A percentile compares a stretch with the other conserved stretches of the same genome.
Conservation (phyloP, 208 protist species). For the Crithidia sp. region DNA sequence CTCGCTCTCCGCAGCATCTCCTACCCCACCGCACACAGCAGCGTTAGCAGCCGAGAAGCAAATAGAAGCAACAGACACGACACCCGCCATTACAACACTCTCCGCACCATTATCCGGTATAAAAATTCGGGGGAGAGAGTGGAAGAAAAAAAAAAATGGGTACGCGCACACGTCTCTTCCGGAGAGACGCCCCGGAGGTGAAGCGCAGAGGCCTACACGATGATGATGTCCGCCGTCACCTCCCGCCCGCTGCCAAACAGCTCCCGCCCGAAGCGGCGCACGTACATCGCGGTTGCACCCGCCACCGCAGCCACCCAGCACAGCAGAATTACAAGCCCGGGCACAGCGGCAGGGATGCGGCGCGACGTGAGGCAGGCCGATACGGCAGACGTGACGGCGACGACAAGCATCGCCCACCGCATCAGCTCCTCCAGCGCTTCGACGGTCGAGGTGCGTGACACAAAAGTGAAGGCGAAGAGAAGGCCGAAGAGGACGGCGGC, state of each 20-base stretch:
- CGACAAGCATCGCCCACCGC: conserved; percentile 17
- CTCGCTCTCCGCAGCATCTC: too few species aligned
- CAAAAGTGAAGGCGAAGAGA: conserved; percentile 20
- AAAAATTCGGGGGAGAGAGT: too few species aligned
- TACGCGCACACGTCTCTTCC: too few species aligned
- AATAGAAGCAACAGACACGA: too few species aligned
- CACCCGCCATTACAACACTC: too few species aligned
- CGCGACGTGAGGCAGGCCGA: conserved; percentile 15
- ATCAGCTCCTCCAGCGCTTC: conserved; percentile 27
- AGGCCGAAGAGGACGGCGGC: conserved; percentile 1
- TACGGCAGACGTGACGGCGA: conserved; percentile 12
- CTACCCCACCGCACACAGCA: too few species aligned
- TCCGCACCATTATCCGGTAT: too few species aligned
- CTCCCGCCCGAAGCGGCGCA: conserved; percentile 29
- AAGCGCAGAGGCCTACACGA: not conserved
- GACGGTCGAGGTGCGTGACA: conserved; percentile 13
- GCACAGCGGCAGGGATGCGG: conserved; percentile 9
- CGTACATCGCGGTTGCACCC: conserved; percentile 8
- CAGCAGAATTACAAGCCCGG: conserved; percentile 16
- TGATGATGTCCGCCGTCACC: conserved; percentile 33
- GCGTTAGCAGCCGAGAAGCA: too few species aligned
- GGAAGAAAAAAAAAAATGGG: too few species aligned
- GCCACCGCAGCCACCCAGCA: conserved; percentile 20
- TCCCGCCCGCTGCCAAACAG: conserved; percentile 29
- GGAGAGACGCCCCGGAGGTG: not conserved